Conservation (phyloP, 768 basidiomycete species). For the Neoboletus magnificus region DNA sequence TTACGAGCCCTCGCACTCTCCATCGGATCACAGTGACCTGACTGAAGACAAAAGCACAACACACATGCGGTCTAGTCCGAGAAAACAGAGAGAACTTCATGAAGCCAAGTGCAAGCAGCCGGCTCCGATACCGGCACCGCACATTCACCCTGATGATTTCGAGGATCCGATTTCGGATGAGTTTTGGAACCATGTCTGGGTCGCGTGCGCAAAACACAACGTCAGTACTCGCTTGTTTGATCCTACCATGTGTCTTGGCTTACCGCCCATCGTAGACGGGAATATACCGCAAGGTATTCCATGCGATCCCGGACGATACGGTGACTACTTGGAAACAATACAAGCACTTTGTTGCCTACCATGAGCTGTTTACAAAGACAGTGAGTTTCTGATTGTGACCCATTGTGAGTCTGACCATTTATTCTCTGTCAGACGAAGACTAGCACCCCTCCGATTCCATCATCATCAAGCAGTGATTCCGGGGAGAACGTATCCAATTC, state of each 20-base stretch:
- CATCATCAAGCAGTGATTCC: conserved; percentile 48
- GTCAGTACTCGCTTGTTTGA: conserved; percentile 42
- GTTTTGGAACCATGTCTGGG: conserved; percentile 93
- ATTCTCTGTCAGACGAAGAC: conserved; percentile 41
- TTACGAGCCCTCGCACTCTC: conserved; percentile 47
- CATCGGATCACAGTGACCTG: conserved; percentile 41
- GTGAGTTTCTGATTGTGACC: conserved; percentile 38
- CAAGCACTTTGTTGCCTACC: conserved; percentile 76
- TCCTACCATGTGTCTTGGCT: neutral
- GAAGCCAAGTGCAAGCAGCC: conserved; percentile 55
- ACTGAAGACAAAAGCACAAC: conserved; percentile 49
- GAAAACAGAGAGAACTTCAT: conserved; percentile 57
- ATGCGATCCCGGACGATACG: conserved; percentile 87
- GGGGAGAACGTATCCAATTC: conserved; percentile 36
- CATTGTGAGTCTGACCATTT: neutral
- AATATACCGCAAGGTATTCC: conserved; percentile 93
- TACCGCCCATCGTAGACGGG: conserved; percentile 63
- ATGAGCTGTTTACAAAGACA: conserved; percentile 69
- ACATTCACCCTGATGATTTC: conserved; percentile 73
- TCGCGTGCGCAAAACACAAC: conserved; percentile 83
- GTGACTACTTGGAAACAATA: conserved; percentile 96
- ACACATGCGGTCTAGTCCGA: conserved; percentile 46
- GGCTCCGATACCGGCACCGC: conserved; percentile 65
- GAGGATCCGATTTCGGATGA: conserved; percentile 83
- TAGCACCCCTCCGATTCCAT: conserved; percentile 39